A percentile compares a stretch with the other conserved stretches of the same genome.
Conservation (phyloP, 169 alveolate genomes). For the Plasmodium yoelii region DNA sequence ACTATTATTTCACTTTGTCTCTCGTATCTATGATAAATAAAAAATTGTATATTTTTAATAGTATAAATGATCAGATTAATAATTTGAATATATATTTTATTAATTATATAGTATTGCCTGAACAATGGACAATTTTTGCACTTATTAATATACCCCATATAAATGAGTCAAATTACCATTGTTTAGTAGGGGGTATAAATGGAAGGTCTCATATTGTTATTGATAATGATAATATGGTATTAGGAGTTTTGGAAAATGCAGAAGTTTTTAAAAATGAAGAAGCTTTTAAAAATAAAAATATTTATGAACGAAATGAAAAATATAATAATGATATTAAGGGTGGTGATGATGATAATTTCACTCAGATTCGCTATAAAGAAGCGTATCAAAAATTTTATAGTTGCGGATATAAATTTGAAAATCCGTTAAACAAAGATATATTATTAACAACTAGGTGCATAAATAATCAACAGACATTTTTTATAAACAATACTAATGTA, state of each 20-base stretch:
- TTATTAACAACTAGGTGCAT: conserved; percentile 57
- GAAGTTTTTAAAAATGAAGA: neutral
- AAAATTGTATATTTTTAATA: conserved; percentile 43
- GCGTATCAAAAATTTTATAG: conserved; percentile 17
- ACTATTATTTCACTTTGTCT: conserved; percentile 33
- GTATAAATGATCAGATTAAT: conserved; percentile 27
- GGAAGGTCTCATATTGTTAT: conserved; percentile 51
- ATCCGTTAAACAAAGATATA: conserved; percentile 17
- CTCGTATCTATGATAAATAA: conserved; percentile 50
- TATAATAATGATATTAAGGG: neutral
- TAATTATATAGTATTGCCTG: conserved; percentile 22
- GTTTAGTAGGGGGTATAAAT: conserved; percentile 66
- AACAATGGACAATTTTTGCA: conserved; percentile 55
- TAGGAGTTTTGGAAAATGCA: conserved; percentile 48
- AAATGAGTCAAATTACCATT: conserved; percentile 29
- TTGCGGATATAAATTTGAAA: conserved; percentile 36
- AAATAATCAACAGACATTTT: conserved; percentile 54
- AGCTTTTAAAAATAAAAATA: neutral
- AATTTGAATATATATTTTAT: conserved; percentile 44
- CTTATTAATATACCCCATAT: conserved; percentile 30
- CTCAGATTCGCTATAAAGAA: neutral
- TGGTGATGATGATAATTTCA: neutral
- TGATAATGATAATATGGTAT: conserved; percentile 17
- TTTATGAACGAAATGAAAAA: neutral
- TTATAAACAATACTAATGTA: conserved; percentile 32